A percentile compares a stretch with the other conserved stretches of the same genome.
Conservation (phyloP, 768 basidiomycete genomes). For the Austroboletus eburneus region DNA sequence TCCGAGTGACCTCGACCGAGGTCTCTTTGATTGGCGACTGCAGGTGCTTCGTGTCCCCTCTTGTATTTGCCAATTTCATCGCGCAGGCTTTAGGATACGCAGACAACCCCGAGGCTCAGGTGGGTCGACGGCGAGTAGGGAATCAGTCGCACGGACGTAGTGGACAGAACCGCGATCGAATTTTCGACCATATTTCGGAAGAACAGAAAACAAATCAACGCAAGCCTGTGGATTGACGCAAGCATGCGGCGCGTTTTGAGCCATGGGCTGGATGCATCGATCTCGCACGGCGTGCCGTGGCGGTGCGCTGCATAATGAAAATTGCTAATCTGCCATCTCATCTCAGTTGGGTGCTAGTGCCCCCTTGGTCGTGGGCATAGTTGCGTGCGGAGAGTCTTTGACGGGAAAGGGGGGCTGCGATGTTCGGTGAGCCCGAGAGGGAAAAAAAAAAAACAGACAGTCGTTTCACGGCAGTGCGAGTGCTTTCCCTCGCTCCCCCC, state of each 20-base stretch:
- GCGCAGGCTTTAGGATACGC: no score
- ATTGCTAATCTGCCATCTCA: conserved; percentile 21
- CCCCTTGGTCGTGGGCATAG: conserved; percentile 25
- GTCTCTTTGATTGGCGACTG: conserved; percentile 4
- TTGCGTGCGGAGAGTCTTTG: conserved; percentile 18
- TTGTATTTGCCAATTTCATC: conserved; percentile 1
- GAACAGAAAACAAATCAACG: conserved; percentile 1
- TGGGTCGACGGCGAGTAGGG: no score
- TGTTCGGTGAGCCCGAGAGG: conserved; percentile 12
- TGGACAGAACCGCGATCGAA: no score
- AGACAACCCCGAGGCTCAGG: no score
- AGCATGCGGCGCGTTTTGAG: conserved; percentile 13
- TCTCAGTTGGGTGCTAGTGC: conserved; percentile 26
- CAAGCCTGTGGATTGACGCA: conserved; percentile 18
- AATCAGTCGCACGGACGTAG: no score
- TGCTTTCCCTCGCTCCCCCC: background rate
- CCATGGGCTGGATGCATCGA: conserved; percentile 9
- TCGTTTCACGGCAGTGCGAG: conserved; percentile 8
- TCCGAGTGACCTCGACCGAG: conserved; percentile 2
- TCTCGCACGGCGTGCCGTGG: conserved; percentile 26
- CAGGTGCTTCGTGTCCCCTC: conserved; percentile 4
- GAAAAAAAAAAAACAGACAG: conserved; percentile 1
- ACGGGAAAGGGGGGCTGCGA: conserved; percentile 13
- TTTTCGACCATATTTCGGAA: background rate
- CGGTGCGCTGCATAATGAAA: conserved; percentile 28